These are phyloP conservation scores for Nymphaea colorata DNA, from an alignment of 164 flowering plant genomes.

Conservation along the genomic window DNA sequence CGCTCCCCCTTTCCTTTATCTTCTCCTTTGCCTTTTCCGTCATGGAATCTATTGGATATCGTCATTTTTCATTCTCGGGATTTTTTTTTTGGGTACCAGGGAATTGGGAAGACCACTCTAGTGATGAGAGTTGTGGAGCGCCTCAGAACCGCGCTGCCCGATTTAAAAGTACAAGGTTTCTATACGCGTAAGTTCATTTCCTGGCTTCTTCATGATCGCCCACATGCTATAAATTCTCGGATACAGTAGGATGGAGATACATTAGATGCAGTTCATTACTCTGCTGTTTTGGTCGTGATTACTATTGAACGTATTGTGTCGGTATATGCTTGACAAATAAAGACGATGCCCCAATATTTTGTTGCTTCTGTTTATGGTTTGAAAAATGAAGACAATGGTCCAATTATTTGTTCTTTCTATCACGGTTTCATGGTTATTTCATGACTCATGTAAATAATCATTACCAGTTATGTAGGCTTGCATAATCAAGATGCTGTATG, in stretches of 20 bases:
- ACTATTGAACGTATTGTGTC: too few species aligned
- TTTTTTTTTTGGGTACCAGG: slow-evolving; percentile 22
- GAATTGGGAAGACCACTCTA: slow-evolving; percentile 75
- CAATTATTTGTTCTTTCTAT: too few species aligned
- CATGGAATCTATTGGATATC: background rate
- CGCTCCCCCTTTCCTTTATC: background rate
- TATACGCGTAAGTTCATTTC: slow-evolving; percentile 43
- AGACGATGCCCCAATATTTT: too few species aligned
- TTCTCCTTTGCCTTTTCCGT: background rate
- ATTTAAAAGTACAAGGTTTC: slow-evolving; percentile 60
- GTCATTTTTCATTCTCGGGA: background rate
- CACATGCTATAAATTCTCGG: background rate
- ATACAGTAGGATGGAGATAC: background rate
- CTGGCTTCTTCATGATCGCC: background rate
- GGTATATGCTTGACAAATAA: too few species aligned
- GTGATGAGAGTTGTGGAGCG: slow-evolving; percentile 48
- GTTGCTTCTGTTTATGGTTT: too few species aligned
- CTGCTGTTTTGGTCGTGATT: too few species aligned
- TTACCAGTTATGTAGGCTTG: too few species aligned
- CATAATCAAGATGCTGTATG: too few species aligned
- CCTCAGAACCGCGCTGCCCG: slow-evolving; percentile 45
- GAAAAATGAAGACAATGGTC: too few species aligned
- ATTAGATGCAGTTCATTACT: too few species aligned
- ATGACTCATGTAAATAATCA: too few species aligned
- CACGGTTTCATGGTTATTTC: too few species aligned